Evolutionary conservation across 2,329 filamentous ascomycete genomes (phyloP).

Genomic region (Pseudohalonectria lignicola): DNA sequence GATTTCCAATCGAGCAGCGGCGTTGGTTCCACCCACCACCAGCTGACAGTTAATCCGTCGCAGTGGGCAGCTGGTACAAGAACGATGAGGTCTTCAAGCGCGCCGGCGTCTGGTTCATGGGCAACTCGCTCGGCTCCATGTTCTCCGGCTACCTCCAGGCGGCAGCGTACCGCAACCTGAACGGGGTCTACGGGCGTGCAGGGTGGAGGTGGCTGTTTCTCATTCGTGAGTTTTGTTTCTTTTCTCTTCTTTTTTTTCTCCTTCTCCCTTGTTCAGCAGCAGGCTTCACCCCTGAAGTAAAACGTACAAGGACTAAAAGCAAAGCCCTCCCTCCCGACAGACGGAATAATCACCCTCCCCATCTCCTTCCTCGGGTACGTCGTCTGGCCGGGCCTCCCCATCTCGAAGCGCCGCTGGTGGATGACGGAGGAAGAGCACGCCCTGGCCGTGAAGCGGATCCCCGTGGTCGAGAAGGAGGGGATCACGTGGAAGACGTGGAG

Average conservation of each 20-base stretch:
- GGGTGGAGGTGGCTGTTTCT: conserved; percentile 40
- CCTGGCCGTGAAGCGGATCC: conserved; percentile 18
- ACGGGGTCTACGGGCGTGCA: conserved; percentile 29
- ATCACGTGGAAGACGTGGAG: conserved; percentile 1
- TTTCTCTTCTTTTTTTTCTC: background rate
- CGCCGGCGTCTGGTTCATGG: conserved; percentile 11
- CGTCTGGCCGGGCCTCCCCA: conserved; percentile 37
- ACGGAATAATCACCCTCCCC: conserved; percentile 21
- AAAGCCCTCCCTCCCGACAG: background rate
- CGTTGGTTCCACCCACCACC: too few species aligned
- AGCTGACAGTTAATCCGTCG: background rate
- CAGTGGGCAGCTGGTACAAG: conserved; percentile 9
- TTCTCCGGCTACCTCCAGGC: conserved; percentile 38
- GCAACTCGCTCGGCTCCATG: conserved; percentile 21
- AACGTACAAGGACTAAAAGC: background rate
- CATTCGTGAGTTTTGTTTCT: conserved; percentile 15
- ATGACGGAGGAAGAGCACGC: conserved; percentile 21
- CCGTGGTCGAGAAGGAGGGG: conserved; percentile 1
- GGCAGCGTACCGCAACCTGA: conserved; percentile 35
- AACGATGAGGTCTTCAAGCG: conserved; percentile 7
- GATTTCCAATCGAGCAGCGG: too few species aligned
- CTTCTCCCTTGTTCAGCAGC: background rate
- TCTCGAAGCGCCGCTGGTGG: conserved; percentile 24
- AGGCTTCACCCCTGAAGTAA: too few species aligned
- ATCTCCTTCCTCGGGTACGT: conserved; percentile 39